A percentile compares a stretch with the other conserved stretches of the same genome.
Conservation (phyloP, 495 filamentous ascomycete species). For the Trichocladium antarcticum region DNA sequence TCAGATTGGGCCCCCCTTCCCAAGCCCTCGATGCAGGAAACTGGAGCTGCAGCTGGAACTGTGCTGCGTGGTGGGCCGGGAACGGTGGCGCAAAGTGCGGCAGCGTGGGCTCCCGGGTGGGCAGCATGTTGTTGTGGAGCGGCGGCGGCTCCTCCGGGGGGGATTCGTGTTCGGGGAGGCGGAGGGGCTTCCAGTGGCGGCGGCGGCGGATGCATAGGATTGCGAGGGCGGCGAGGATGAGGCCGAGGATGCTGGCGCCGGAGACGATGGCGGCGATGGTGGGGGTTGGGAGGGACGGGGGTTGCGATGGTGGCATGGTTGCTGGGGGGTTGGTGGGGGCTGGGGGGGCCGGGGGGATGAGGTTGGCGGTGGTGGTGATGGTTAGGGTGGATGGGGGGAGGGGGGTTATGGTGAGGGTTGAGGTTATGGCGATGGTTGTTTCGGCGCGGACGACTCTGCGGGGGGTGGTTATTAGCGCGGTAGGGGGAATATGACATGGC, state of each 20-base stretch:
- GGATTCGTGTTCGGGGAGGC: background rate
- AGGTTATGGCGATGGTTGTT: constrained; percentile 20
- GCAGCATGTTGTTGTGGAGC: background rate
- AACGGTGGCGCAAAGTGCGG: constrained; percentile 12
- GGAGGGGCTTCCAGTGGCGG: background rate
- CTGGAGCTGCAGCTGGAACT: constrained; percentile 4
- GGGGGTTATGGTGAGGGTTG: constrained; percentile 23
- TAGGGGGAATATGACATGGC: background rate
- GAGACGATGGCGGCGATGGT: constrained; percentile 22
- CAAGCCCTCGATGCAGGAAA: background rate
- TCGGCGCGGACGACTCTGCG: constrained; percentile 19
- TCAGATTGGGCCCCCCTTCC: background rate
- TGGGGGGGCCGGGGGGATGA: constrained; percentile 1
- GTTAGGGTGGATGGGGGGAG: constrained; percentile 10
- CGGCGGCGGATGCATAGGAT: constrained; percentile 17
- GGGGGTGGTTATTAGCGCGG: background rate
- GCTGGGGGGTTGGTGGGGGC: background rate
- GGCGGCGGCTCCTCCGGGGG: too few species aligned
- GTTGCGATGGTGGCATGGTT: background rate
- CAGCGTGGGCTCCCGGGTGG: constrained; percentile 6
- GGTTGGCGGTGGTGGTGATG: constrained; percentile 17
- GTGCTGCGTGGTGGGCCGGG: constrained; percentile 6
- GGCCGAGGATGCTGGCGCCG: constrained; percentile 12
- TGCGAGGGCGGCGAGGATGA: constrained; percentile 13
- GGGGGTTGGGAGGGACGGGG: constrained; percentile 11